A percentile compares a stretch with the other conserved stretches of the same genome.
These are phyloP conservation scores for Aspergillus vadensis DNA, from an alignment of 2,329 filamentous ascomycete genomes.

Conservation along the genomic window DNA sequence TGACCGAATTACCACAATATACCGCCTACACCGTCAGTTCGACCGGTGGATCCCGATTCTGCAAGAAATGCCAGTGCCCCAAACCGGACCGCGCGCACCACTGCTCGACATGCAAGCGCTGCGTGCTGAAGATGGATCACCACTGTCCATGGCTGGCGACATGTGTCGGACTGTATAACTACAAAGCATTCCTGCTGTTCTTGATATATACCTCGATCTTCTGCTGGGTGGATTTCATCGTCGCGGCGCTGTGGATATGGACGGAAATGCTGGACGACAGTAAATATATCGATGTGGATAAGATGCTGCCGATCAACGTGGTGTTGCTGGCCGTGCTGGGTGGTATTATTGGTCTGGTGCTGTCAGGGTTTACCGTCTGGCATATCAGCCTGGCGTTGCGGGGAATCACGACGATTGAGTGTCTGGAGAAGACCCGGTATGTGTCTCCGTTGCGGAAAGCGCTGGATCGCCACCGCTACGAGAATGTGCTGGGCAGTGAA, in stretches of 20 bases:
- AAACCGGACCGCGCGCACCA: constrained; percentile 97
- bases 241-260: constrained; percentile 81
- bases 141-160: constrained; percentile 98
- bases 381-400: constrained; percentile 78
- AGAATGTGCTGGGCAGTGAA: constrained; percentile 46
- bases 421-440: constrained; percentile 92
- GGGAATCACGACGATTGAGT: constrained; percentile 94
- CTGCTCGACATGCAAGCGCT: constrained; percentile 90
- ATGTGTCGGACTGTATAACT: constrained; percentile 90
- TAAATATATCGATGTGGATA: constrained; percentile 65
- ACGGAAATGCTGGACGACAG: constrained; percentile 72
- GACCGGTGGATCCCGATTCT: constrained; percentile 82
- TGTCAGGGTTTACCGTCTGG: constrained; percentile 88
- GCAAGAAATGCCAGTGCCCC: constrained; percentile 93
- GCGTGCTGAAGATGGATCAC: constrained; percentile 99
- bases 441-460: constrained; percentile 74
- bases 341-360: constrained; percentile 86
- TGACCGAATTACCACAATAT: constrained; percentile 62
- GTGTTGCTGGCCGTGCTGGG: constrained; percentile 83
- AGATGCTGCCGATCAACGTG: constrained; percentile 81
- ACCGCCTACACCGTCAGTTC: constrained; percentile 90
- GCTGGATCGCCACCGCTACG: constrained; percentile 65
- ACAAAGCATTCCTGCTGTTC: constrained; percentile 93
- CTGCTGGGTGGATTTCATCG: constrained; percentile 77
- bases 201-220: constrained; percentile 86